Conservation (phyloP, 768 basidiomycete species). For the Lactarius sanguifluus region DNA sequence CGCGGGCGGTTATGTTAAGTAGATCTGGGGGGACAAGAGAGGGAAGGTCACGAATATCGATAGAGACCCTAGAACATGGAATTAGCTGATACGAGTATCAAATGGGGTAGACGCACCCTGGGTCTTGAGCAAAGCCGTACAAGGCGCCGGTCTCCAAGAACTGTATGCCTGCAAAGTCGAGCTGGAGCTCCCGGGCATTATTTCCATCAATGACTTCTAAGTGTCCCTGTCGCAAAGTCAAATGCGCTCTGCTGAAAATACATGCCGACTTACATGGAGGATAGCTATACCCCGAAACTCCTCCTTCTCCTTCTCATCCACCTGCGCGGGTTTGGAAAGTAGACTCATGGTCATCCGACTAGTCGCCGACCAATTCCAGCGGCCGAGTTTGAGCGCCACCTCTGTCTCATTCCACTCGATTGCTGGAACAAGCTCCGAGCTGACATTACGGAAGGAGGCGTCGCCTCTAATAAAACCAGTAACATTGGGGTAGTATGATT, state of each 20-base stretch:
- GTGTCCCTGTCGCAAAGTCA: conserved; percentile 51
- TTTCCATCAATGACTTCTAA: conserved; percentile 60
- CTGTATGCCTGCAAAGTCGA: conserved; percentile 79
- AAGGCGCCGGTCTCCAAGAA: conserved; percentile 71
- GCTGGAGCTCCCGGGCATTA: conserved; percentile 55
- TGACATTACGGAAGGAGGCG: conserved; percentile 60
- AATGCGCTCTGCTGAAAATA: background rate
- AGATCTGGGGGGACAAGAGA: conserved; percentile 20
- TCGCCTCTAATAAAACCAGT: conserved; percentile 77
- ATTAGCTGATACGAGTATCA: background rate
- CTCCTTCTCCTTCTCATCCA: conserved; percentile 36
- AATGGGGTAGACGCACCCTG: conserved; percentile 46
- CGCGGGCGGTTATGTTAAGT: conserved; percentile 24
- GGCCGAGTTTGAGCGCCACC: conserved; percentile 47
- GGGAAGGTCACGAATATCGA: conserved; percentile 20
- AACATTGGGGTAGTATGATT: conserved; percentile 71
- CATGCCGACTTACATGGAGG: conserved; percentile 54
- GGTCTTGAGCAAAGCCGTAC: conserved; percentile 68
- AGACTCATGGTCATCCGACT: conserved; percentile 65
- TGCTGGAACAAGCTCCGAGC: conserved; percentile 34
- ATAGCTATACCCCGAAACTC: conserved; percentile 51
- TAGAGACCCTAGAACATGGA: conserved; percentile 1
- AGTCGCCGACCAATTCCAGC: conserved; percentile 71
- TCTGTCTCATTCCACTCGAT: conserved; percentile 55
- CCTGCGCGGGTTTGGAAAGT: conserved; percentile 52